phyloP scores from a whole-genome alignment of 2,329 filamentous ascomycete species.

The Tricladium varicosporioides region DNA sequence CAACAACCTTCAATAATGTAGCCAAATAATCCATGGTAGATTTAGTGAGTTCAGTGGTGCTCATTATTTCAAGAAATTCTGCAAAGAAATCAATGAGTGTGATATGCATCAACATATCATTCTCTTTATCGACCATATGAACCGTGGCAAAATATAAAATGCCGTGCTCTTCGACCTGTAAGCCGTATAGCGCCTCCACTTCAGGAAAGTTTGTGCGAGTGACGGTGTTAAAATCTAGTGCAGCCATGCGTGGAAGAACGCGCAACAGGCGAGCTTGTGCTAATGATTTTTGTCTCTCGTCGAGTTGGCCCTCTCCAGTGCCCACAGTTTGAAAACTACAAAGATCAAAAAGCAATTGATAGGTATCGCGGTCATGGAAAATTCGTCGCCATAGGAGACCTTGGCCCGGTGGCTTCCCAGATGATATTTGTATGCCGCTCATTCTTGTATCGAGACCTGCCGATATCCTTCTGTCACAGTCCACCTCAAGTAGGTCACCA shows the following conservation, averaged over 20 bases:
- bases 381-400: conserved; percentile 54
- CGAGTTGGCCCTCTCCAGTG: conserved; percentile 22
- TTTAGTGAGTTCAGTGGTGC: conserved; percentile 26
- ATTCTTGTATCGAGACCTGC: conserved; percentile 27
- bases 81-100: conserved; percentile 34
- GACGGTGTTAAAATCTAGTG: conserved; percentile 29
- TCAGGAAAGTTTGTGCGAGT: conserved; percentile 30
- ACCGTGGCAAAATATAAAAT: conserved; percentile 31
- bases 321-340: conserved; percentile 29
- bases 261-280: conserved; percentile 34
- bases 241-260: conserved; percentile 32
- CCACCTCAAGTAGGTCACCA: conserved; percentile 53
- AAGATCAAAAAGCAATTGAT: conserved; percentile 45
- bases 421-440: conserved; percentile 37
- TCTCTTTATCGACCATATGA: conserved; percentile 34
- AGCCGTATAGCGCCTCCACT: conserved; percentile 22
- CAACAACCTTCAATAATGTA: conserved; percentile 26
- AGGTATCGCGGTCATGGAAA: conserved; percentile 44
- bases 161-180: conserved; percentile 4
- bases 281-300: conserved; percentile 34
- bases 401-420: conserved; percentile 45
- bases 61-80: conserved; percentile 33
- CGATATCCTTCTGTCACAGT: conserved; percentile 43
- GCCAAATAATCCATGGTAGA: conserved; percentile 29
- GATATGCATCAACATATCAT: conserved; percentile 36